Base-by-base conservation (phyloP, 257 asterid species). In the Oldenlandia corymbosa region DNA sequence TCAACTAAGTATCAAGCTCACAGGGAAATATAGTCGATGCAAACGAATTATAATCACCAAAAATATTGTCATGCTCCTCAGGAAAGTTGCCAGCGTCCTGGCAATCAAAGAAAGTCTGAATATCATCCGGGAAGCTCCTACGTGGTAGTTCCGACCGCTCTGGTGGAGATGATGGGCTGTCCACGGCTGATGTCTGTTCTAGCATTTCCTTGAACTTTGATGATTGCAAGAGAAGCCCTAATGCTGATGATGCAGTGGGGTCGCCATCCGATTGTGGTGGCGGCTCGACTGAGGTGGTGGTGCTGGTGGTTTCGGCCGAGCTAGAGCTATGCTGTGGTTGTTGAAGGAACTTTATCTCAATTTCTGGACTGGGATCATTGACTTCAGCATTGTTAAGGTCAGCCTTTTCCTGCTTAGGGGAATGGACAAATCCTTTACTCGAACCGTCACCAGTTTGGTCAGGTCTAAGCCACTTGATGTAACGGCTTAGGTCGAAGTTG, bases 401-500 rank as follows among this genome's bases (percentile, higher is more conserved):
- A 42, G 63, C 54, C 65, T 62, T 63, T 36, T 72, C 47, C 64
- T 64, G 77, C 20, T 46, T 3, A 34, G 39, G 30, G 60, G 45
- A 47, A 30, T 5, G 36, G 4, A 10, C 5, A n/a, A 59, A 55
- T 26, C 66, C 10, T 21, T 50, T 64, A 24, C 51, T 68, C 18
- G 41, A 31, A 51, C 62, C 69, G 68, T 60, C 24, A 18, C 28
- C 76, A 18, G 61, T 30, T 51, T 62, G 73, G 2, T 73, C 59
- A 1, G 82, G 88, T 56, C 31, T 71, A 20, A 77, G 68, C 81
- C 87, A 73, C n/a, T 78, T 78, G 67, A 85, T 54, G 73, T 93
- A 93, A 76, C 89, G 96, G 60, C 95, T 85, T 31, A 87, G 83
- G 81, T 90, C 94, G 69, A 93, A 93, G 68, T 93, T 93, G 28